A percentile compares a stretch with the other conserved stretches of the same genome.
Evolutionary conservation across 352 stramenopile species (phyloP).

Genomic region (Paralagenidium karlingii): DNA sequence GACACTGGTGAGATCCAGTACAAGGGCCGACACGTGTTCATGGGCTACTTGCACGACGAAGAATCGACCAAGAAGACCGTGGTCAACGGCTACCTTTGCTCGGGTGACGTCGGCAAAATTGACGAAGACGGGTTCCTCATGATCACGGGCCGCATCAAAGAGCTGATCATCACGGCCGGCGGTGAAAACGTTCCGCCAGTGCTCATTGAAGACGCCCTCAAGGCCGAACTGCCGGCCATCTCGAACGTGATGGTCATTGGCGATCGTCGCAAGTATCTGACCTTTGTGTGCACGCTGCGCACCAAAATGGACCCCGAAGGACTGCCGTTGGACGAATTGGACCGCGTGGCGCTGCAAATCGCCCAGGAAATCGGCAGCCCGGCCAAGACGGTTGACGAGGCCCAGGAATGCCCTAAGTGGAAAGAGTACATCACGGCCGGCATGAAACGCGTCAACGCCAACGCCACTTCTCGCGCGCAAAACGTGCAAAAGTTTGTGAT

Average conservation of each 20-base stretch:
- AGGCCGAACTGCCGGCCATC: constrained; percentile 60
- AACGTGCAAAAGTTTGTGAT: constrained; percentile 72
- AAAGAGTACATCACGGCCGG: constrained; percentile 61
- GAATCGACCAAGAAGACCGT: constrained; percentile 77
- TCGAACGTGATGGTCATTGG: constrained; percentile 86
- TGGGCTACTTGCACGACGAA: constrained; percentile 81
- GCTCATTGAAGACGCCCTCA: constrained; percentile 81
- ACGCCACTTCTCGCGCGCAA: constrained; percentile 41
- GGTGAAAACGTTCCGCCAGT: constrained; percentile 88
- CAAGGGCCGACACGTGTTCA: constrained; percentile 85
- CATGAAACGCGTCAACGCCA: constrained; percentile 44
- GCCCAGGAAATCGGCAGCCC: constrained; percentile 40
- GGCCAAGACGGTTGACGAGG: constrained; percentile 70
- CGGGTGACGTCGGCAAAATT: constrained; percentile 85
- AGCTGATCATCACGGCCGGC: constrained; percentile 90
- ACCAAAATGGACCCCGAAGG: constrained; percentile 46
- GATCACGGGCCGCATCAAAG: constrained; percentile 89
- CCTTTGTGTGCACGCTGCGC: constrained; percentile 74
- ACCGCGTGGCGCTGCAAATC: constrained; percentile 47
- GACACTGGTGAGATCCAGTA: constrained; percentile 68
- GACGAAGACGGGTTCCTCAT: constrained; percentile 86
- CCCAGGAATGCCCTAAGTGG: constrained; percentile 48
- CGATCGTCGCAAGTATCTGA: constrained; percentile 85
- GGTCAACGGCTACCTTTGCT: constrained; percentile 72
- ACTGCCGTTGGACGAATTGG: constrained; percentile 53